Evolutionary conservation across 495 filamentous ascomycete genomes (phyloP), one percentile per base, ranked within the genome.

Genomic region (Hyaloscypha hepaticicola): DNA sequence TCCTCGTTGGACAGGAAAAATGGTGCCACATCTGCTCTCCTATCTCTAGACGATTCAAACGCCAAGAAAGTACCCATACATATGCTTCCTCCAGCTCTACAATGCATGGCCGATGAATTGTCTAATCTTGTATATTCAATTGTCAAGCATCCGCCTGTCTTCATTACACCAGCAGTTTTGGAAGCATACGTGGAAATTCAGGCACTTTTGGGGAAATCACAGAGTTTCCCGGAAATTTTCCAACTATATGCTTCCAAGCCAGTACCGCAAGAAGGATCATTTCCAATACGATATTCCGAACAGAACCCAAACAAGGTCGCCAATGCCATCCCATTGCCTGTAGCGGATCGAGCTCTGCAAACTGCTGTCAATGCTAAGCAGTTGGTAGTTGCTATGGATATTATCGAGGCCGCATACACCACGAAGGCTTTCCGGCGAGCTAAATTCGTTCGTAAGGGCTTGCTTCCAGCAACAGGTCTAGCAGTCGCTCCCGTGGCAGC

Each of bases 221-320:
- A 90, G 63, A 85, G 86, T 33, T 83, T 97, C 72, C 91, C 95
- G 3, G 82, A 87, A 51, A 85, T 90, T 53, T 89, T 99, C 78
- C 73, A 84, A 50, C 83, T 98, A 34, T 98, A 92, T 69, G 92
- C 91, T 58, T 82, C 82, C 71, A 99, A 98, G 74, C 90, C 90
- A 19, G 76, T 87, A 55, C 91, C 91, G 11, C 77, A 83, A 60
- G 79, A 87, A 70, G 76, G 78, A 25, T 80, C 82, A 48, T 82
- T 79, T 3, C 81, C 85, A 2, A 77, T 89, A 38, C 77, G 77
- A 70, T 93, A 86, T 74, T 77, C 72, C 56, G 73, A 81, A 50
- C 83, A 85, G 25, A 88, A 88, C 24, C 90, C 93, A 5, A 85
- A 85, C 66, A 83, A 80, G 63, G 76, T 87, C 52, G 84, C 85